Conservation (phyloP, 1,284 basidiomycete genomes). For the Marasmius tenuissimus region DNA sequence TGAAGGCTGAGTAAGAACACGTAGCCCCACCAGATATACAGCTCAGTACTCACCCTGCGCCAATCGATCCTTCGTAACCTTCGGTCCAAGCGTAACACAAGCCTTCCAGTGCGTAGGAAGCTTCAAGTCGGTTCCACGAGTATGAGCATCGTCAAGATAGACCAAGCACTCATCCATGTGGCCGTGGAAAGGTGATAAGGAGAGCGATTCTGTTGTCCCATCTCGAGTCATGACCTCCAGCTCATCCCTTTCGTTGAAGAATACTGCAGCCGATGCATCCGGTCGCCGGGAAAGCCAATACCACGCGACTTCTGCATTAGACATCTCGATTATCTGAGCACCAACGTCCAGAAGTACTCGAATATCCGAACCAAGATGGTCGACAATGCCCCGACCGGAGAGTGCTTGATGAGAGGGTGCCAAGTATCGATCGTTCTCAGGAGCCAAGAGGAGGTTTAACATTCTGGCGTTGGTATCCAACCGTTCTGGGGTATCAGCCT, state of each 20-base stretch:
- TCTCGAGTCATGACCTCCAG: slow-evolving; percentile 26
- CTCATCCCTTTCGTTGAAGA: slow-evolving; percentile 28
- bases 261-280: slow-evolving; percentile 30
- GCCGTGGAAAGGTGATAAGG: slow-evolving; percentile 28
- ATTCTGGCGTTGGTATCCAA: slow-evolving; percentile 49
- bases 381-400: slow-evolving; percentile 9
- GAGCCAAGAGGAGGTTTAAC: slow-evolving; percentile 38
- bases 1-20: slow-evolving; percentile 12
- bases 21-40: background rate
- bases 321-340: slow-evolving; percentile 9
- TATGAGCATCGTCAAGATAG: slow-evolving; percentile 37
- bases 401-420: slow-evolving; percentile 16
- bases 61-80: slow-evolving; percentile 54
- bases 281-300: slow-evolving; percentile 35
- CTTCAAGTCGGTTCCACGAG: slow-evolving; percentile 36
- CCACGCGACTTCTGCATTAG: slow-evolving; percentile 11
- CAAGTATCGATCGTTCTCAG: slow-evolving; percentile 43
- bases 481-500: slow-evolving; percentile 41
- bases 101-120: slow-evolving; percentile 27
- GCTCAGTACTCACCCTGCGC: slow-evolving; percentile 42
- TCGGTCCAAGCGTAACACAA: slow-evolving; percentile 44
- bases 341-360: slow-evolving; percentile 24
- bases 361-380: slow-evolving; percentile 31
- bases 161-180: slow-evolving; percentile 30
- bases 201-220: slow-evolving; percentile 34